Base-by-base conservation (phyloP, 495 filamentous ascomycete species). In the Filosporella fistucella region DNA sequence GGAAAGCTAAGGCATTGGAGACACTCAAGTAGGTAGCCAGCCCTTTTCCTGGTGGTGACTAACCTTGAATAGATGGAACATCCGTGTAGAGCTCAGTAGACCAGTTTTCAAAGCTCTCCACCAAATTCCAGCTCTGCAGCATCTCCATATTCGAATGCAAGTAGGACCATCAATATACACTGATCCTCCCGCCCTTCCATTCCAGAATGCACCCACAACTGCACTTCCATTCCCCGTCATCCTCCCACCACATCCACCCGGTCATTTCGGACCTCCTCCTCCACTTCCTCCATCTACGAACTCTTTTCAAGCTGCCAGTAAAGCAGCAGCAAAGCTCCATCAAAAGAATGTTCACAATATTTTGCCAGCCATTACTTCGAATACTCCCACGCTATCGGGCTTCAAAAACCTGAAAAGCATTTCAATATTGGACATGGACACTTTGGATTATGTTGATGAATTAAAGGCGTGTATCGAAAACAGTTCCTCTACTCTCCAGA, bases 131-230 rank as follows among this genome's bases (percentile, higher is more conserved):
- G 61, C 67, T 49, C 62, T 88, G 63, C 49, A 79, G 47, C 50
- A 79, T 61, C 47, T 82, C 47, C 60, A 86, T 66, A 60, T 88
- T 58, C 51, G 75, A 57, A 68, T 84, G 66, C 63, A 82, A 42
- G 63, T 68, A 13, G 71, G 74, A 1, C 60, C 65, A 1, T 76
- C 75, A 0, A 61, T 75, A 9, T 74, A 74, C 38, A 60, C 72
- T 51, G 43, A 56, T 4, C 67, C 72, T 22, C 69, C 69, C 7
- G 62, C 71, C 4, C 64, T 71, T 10, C n/a, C 18, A 9, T 12
- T 2, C 4, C 23, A 20, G n/a, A 9, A 36, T 12, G n/a, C 21
- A 20, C 30, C 39, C 11, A 12, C 32, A 6, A 12, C 13, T 14
- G 13, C 13, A 6, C n/a, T n/a, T 35, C 13, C 13, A 16, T 16